A percentile compares a stretch with the other conserved stretches of the same genome.
Evolutionary conservation across 495 filamentous ascomycete species (phyloP).

Genomic region (Tuber indicum): DNA sequence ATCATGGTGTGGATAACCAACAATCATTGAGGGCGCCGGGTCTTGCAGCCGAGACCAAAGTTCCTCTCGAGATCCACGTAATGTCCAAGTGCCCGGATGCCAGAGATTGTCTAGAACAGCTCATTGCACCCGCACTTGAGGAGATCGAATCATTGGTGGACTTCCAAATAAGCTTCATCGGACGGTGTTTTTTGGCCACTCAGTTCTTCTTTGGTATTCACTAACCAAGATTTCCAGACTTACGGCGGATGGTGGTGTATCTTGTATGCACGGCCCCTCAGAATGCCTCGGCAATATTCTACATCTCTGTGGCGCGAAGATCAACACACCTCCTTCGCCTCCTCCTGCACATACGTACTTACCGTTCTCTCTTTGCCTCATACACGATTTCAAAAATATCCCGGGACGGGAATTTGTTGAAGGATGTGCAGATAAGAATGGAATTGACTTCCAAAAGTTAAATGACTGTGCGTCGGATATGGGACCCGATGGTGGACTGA

Average conservation of each 20-base stretch:
- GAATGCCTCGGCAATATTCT: conserved; percentile 96
- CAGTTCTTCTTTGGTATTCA: not conserved
- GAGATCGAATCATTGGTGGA: conserved; percentile 73
- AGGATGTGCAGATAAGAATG: conserved; percentile 81
- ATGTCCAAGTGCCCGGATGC: conserved; percentile 96
- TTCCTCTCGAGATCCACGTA: conserved; percentile 83
- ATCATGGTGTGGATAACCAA: not conserved
- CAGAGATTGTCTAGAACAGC: conserved; percentile 65
- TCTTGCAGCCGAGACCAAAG: conserved; percentile 41
- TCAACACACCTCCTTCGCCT: conserved; percentile 49
- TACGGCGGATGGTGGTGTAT: conserved; percentile 54
- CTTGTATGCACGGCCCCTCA: conserved; percentile 78
- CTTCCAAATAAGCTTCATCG: conserved; percentile 86
- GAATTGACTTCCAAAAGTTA: conserved; percentile 72
- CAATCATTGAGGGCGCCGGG: not conserved
- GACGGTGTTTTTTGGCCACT: conserved; percentile 51
- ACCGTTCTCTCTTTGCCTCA: conserved; percentile 85
- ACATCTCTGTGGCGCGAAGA: conserved; percentile 75
- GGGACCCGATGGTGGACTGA: conserved; percentile 61
- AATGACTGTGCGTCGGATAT: conserved; percentile 63
- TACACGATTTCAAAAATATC: conserved; percentile 62
- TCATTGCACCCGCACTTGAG: conserved; percentile 83
- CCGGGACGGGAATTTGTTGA: conserved; percentile 67
- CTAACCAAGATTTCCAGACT: conserved; percentile 2
- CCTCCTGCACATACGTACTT: conserved; percentile 78